Base-by-base conservation (phyloP, 2,329 filamentous ascomycete genomes). In the Penicillium brevicompactum region DNA sequence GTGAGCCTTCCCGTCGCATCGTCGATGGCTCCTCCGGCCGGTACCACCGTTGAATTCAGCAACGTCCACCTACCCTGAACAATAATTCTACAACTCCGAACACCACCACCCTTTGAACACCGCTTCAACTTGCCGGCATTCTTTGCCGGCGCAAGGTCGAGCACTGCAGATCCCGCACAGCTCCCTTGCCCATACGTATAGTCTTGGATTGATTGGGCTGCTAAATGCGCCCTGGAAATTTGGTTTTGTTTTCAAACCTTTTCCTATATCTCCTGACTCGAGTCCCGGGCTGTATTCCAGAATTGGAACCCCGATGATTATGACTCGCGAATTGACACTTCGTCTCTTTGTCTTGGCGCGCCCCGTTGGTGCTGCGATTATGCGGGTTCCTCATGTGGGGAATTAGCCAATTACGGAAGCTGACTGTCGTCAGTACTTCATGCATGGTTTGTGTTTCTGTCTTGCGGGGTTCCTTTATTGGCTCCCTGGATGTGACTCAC, bases 41-140 rank as follows among this genome's bases (percentile, higher is more conserved):
- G 30, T 69, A 71, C 56, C 63, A 70, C 61, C 66, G 64, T 51
- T 73, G 65, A 58, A 8, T 27, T 27, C 24, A 27, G 18, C 24
- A 27, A 27, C 8, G 5, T 6, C 5, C 24, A 27, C 24, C 24
- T 27, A 8, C 18, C 18, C 18, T 18, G 18, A 18, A 18, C 18
- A 27, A 27, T 27, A 8, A 27, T 6, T 38, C 40, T 42, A 52
- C n/a, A 22, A 14, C 10, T 13, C 14, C 16, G 1, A 14, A 49
- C 5, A 21, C 44, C 34, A 52, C 41, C n/a, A 18, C 18, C 21
- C 52, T 46, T 34, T 21, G 47, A 46, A 42, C 18, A 46, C 45
- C 45, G 43, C 34, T 47, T 43, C 53, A 52, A 51, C 52, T 52
- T 43, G 46, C 37, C 31, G 52, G 27, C 52, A 54, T 54, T 54